Base-by-base conservation (phyloP, 208 protist genomes). In the Leishmania tropica region DNA sequence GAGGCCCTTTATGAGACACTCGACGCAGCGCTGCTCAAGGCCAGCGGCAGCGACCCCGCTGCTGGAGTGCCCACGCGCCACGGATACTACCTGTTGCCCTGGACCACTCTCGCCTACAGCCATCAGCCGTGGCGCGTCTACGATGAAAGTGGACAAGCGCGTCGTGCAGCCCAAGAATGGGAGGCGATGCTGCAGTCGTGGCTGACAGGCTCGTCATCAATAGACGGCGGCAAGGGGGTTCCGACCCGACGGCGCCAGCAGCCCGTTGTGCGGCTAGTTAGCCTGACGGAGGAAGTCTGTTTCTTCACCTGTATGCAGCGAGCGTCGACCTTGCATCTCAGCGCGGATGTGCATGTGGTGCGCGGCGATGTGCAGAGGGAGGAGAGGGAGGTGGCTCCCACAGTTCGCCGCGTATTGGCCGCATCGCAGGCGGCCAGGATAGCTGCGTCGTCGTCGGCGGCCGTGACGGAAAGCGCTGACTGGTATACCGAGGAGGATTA, bases 91-190 rank as follows among this genome's bases (percentile, higher is more conserved):
- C 83, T 97, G 19, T 81, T 97, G 53, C 95, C 95, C 56, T 97
- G 92, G 92, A 92, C 84, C 15, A 93, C 93, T 21, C 75, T 94
- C 40, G 93, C 91, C 13, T 62, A 81, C 24, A 89, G 87, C 48
- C 88, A 89, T 45, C 91, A 96, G 76, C 90, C 88, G 8, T 76
- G 94, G 31, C 88, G 93, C 28, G 73, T 97, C n/a, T 97, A 97
- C 75, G 95, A 97, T 81, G 95, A 97, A 81, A 91, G 93, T 73
- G 88, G 88, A 8, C 86, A 93, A 68, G 92, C 91, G 42, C 80
- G 75, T 28, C 45, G 81, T 51, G 88, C 87, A 1, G 89, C 89
- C 5, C 75, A 75, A 1, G 64, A 77, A 47, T 97, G 92, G 84
- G 91, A 89, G 68, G 75, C 78, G 35, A 67, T 67, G 48, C 56